These are phyloP conservation scores for Athelia psychrophila DNA, from an alignment of 1,284 basidiomycete genomes.

Conservation along the genomic window DNA sequence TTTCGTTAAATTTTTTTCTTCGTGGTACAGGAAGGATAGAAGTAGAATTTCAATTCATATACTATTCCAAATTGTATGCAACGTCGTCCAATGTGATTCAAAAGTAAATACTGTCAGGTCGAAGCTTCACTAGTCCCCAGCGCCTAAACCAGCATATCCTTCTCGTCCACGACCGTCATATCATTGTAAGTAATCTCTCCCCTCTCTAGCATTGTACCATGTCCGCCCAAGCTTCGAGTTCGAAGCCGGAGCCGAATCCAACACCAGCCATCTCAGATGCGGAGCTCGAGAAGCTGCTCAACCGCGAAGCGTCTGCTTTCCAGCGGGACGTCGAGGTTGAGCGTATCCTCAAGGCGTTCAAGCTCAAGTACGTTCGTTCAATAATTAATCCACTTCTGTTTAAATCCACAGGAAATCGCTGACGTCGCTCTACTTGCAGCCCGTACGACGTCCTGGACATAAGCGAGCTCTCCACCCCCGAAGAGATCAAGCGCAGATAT, in stretches of 20 bases:
- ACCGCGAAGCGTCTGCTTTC: slow-evolving; percentile 77
- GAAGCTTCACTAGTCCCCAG: too few species aligned
- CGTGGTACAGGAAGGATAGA: too few species aligned
- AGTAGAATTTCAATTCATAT: too few species aligned
- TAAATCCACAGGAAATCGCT: neutral
- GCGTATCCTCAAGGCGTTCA: slow-evolving; percentile 81
- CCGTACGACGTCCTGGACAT: slow-evolving; percentile 80
- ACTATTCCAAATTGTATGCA: too few species aligned
- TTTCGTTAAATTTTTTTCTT: too few species aligned
- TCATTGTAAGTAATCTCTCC: too few species aligned
- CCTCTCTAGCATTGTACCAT: neutral
- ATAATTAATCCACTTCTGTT: neutral
- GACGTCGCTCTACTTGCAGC: slow-evolving; percentile 32
- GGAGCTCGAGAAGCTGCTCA: slow-evolving; percentile 60
- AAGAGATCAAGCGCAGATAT: slow-evolving; percentile 80
- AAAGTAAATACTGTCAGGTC: too few species aligned
- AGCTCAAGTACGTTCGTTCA: slow-evolving; percentile 62
- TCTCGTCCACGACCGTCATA: too few species aligned
- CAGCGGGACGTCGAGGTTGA: slow-evolving; percentile 84
- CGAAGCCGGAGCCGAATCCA: neutral
- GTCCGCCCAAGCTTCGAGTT: neutral
- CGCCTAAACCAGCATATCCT: too few species aligned
- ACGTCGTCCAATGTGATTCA: too few species aligned
- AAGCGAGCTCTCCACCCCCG: slow-evolving; percentile 56
- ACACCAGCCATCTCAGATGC: neutral